Base-by-base conservation (phyloP, 2,329 filamentous ascomycete genomes). In the Emericellopsis cladophorae region DNA sequence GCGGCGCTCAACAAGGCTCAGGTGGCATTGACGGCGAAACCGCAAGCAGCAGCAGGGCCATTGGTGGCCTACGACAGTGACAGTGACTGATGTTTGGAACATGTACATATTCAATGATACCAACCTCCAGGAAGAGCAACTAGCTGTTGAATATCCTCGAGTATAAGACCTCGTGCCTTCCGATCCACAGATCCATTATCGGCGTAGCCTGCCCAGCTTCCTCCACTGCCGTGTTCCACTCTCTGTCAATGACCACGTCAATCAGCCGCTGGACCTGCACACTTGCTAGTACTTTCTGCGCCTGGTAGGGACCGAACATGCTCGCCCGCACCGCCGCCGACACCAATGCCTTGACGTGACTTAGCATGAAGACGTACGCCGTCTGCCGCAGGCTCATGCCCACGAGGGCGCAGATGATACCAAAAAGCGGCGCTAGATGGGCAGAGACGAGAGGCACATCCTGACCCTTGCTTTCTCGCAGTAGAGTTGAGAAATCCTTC, bases 51-150 rank as follows among this genome's bases (percentile, higher is more conserved):
- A 23, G 60, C 74, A 15, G 86, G 85, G 2, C 84, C 87, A 7
- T 64, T 96, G 48, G 92, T 95, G 16, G 84, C 74, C 22, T 98
- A 98, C 54, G 88, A 80, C 42, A 95, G 86, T 58, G 88, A 94
- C 61, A 84, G 88, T 55, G 89, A 95, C 45, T 83, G 69, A 42
- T 64, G 70, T 54, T 21, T 63, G 60, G 53, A 57, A 54, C 31
- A 26, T 37, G 31, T 26, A 34, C 31, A 48, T 51, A 49, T 42
- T 44, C 45, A 50, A 51, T 54, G 55, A 60, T 58, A 55, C 48
- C 48, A 52, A 45, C 41, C 45, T 37, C 43, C n/a, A n/a, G n/a
- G n/a, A 38, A 43, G 45, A 46, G 42, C 26, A 21, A 44, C 61
- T 53, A 90, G 51, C 84, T 89, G 60, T 92, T 92, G 55, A 92